These are phyloP conservation scores for Candida rishiriensis DNA, from an alignment of 805 yeast genomes.

Conservation along the genomic window DNA sequence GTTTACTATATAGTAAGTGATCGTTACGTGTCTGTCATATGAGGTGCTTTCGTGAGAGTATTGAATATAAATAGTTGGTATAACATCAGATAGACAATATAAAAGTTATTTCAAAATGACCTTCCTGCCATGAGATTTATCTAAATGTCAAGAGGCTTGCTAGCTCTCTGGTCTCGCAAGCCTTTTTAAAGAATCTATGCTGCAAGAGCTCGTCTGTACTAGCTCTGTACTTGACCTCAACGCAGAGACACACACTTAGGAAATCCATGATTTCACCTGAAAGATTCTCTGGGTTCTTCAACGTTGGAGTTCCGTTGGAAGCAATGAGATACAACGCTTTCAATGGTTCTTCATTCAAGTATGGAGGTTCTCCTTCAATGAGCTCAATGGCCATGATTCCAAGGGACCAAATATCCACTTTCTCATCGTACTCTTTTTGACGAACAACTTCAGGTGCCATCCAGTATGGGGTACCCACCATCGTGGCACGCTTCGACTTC, in stretches of 20 bases:
- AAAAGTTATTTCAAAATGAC: too few relatives aligned
- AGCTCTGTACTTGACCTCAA: constrained; percentile 89
- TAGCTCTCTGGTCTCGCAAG: constrained; percentile 57
- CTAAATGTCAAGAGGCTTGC: constrained; percentile 46
- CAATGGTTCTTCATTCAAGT: constrained; percentile 91
- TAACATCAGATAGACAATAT: not conserved
- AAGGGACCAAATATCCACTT: constrained; percentile 95
- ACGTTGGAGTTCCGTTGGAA: constrained; percentile 91
- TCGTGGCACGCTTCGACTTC: constrained; percentile 86
- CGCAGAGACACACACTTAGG: constrained; percentile 86
- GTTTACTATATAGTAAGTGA: too few relatives aligned
- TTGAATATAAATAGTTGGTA: too few relatives aligned
- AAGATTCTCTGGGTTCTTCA: constrained; percentile 75
- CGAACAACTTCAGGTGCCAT: constrained; percentile 99
- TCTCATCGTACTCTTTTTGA: constrained; percentile 91
- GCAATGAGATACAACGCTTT: constrained; percentile 92
- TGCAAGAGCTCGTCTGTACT: constrained; percentile 80
- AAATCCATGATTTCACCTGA: constrained; percentile 79
- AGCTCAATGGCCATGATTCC: constrained; percentile 97
- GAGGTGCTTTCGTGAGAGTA: too few relatives aligned
- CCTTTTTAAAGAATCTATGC: constrained; percentile 65
- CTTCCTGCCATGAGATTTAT: constrained; percentile 1
- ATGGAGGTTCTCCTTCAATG: constrained; percentile 99
- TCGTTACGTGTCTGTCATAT: too few relatives aligned
- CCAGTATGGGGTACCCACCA: constrained; percentile 99